Evolutionary conservation across 768 basidiomycete species (phyloP).

Genomic region (Boletus barrowsii): DNA sequence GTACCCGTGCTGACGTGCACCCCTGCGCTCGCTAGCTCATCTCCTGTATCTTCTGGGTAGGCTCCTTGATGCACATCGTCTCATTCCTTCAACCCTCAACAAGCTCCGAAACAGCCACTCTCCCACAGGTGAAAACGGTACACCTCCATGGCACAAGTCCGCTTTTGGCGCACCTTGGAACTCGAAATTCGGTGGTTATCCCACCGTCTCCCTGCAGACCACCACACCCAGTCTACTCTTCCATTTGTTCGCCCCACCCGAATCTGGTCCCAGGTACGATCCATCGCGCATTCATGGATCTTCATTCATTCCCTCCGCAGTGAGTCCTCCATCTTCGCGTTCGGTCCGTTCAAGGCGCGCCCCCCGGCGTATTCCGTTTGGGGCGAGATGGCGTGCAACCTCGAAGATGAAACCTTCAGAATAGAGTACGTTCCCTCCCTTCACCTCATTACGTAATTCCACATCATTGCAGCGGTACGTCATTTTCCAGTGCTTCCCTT

Average conservation of each 20-base stretch:
- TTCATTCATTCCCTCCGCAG: slow-evolving; percentile 29
- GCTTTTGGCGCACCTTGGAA: slow-evolving; percentile 26
- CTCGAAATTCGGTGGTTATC: slow-evolving; percentile 34
- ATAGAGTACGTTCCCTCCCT: slow-evolving; percentile 69
- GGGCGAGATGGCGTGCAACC: slow-evolving; percentile 70
- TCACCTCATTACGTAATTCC: slow-evolving; percentile 32
- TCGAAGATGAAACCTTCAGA: slow-evolving; percentile 71
- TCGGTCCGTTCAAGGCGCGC: slow-evolving; percentile 31
- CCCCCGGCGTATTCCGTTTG: slow-evolving; percentile 60
- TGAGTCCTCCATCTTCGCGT: slow-evolving; percentile 35
- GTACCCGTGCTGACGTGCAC: slow-evolving; percentile 28
- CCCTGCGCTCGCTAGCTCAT: slow-evolving; percentile 18
- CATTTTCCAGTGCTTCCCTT: slow-evolving; percentile 15
- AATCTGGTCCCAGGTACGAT: slow-evolving; percentile 43
- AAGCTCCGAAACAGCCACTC: slow-evolving; percentile 28
- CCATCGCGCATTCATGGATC: slow-evolving; percentile 14
- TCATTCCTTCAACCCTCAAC: slow-evolving; percentile 24
- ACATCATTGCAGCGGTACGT: slow-evolving; percentile 23
- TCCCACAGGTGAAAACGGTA: slow-evolving; percentile 23
- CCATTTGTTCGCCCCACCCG: slow-evolving; percentile 76
- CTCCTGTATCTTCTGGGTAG: slow-evolving; percentile 37
- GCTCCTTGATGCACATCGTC: slow-evolving; percentile 33
- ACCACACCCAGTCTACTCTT: slow-evolving; percentile 64
- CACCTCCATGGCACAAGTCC: slow-evolving; percentile 30
- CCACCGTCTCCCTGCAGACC: slow-evolving; percentile 54